These are phyloP conservation scores for Hebeloma cylindrosporum DNA, from an alignment of 768 basidiomycete genomes.

Conservation along the genomic window DNA sequence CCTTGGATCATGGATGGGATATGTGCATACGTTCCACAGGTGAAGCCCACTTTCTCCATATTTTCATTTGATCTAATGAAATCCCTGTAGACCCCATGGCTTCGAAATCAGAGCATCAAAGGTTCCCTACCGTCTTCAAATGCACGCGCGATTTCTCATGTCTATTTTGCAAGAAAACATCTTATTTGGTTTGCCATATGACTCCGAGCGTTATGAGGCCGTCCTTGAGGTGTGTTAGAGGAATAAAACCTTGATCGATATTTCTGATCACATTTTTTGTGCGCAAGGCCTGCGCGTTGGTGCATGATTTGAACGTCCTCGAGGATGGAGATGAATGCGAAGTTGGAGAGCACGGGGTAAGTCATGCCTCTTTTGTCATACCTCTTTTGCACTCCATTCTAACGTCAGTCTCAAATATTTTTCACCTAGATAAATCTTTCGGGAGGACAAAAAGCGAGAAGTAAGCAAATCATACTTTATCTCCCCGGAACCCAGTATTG, in stretches of 20 bases:
- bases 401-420: not conserved
- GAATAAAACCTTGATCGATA: conserved; percentile 10
- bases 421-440: conserved; percentile 45
- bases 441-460: conserved; percentile 68
- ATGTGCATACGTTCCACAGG: conserved; percentile 88
- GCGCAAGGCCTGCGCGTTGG: conserved; percentile 57
- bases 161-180: conserved; percentile 76
- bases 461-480: conserved; percentile 41
- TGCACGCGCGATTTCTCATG: conserved; percentile 88
- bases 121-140: conserved; percentile 10
- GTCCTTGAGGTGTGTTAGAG: conserved; percentile 63
- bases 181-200: conserved; percentile 74
- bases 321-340: conserved; percentile 89
- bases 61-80: not conserved
- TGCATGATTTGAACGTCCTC: conserved; percentile 74
- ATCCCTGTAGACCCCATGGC: conserved; percentile 55
- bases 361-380: conserved; percentile 43
- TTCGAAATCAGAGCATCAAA: conserved; percentile 61
- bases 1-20: conserved; percentile 78
- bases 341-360: conserved; percentile 82
- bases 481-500: conserved; percentile 37
- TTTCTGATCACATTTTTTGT: not conserved
- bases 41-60: conserved; percentile 31
- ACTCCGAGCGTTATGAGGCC: conserved; percentile 68
- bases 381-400: not conserved